Conservation (phyloP, 2,329 filamentous ascomycete genomes). For the Ramichloridium luteum region DNA sequence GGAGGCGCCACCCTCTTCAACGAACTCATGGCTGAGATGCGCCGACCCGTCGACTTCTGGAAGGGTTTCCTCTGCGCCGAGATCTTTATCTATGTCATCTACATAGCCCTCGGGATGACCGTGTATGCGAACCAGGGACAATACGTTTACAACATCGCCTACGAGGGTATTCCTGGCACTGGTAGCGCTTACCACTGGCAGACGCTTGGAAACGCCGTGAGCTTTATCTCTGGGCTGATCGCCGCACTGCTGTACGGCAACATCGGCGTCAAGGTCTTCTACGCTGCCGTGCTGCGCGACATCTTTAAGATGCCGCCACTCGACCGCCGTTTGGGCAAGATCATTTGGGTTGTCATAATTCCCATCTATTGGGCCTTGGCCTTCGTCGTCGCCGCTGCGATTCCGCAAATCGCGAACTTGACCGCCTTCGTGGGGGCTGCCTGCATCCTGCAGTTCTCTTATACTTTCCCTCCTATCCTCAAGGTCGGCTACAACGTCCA, state of each 20-base stretch:
- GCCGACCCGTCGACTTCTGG: slow-evolving; percentile 37
- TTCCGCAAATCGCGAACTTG: slow-evolving; percentile 33
- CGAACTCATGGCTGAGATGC: slow-evolving; percentile 46
- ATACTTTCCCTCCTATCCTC: slow-evolving; percentile 45
- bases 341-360: slow-evolving; percentile 38
- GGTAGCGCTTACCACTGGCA: slow-evolving; percentile 30
- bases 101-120: slow-evolving; percentile 37
- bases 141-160: too few species aligned
- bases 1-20: slow-evolving; percentile 48
- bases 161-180: slow-evolving; percentile 27
- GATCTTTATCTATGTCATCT: slow-evolving; percentile 36
- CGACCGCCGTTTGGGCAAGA: slow-evolving; percentile 37
- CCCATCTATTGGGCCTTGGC: slow-evolving; percentile 47
- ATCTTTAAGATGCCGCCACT: slow-evolving; percentile 38
- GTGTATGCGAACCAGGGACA: too few species aligned
- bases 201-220: slow-evolving; percentile 31
- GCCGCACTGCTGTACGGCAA: slow-evolving; percentile 31
- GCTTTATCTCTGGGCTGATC: slow-evolving; percentile 27
- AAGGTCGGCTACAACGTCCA: slow-evolving; percentile 36
- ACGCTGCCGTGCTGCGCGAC: slow-evolving; percentile 42
- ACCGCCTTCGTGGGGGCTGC: slow-evolving; percentile 14
- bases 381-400: slow-evolving; percentile 42
- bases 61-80: slow-evolving; percentile 35
- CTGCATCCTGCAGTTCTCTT: slow-evolving; percentile 44
- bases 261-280: slow-evolving; percentile 39